A percentile compares a stretch with the other conserved stretches of the same genome.
phyloP scores from a whole-genome alignment of 2,329 filamentous ascomycete genomes.

The Mariannaea sp. region DNA sequence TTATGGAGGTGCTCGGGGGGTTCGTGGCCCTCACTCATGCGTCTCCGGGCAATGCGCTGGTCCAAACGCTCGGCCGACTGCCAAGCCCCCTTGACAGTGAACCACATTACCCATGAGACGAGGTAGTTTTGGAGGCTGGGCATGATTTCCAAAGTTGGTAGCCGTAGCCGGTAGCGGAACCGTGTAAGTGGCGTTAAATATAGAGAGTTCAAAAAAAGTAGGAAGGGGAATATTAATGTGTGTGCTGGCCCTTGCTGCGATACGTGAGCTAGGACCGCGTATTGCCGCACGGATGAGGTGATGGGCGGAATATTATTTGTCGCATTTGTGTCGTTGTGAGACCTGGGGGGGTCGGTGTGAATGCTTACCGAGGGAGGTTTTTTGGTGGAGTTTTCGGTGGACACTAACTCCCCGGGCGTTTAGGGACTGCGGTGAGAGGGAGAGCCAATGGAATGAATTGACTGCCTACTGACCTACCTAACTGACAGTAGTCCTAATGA shows the following conservation, averaged over 20 bases:
- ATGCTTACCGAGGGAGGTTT: slow-evolving; percentile 2
- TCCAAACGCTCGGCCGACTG: slow-evolving; percentile 32
- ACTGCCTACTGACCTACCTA: no score
- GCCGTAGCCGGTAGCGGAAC: not conserved
- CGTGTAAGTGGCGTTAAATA: no score
- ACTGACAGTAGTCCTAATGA: no score
- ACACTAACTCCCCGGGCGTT: no score
- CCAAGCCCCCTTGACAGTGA: slow-evolving; percentile 35
- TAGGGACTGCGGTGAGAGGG: slow-evolving; percentile 17
- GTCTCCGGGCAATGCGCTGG: slow-evolving; percentile 31
- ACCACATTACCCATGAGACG: slow-evolving; percentile 38
- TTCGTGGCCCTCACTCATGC: slow-evolving; percentile 23
- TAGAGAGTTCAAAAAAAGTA: not conserved
- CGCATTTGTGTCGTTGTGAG: not conserved
- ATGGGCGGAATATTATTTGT: not conserved
- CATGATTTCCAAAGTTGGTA: slow-evolving; percentile 26
- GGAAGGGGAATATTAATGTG: no score
- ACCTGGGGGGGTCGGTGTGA: not conserved
- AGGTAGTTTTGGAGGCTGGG: slow-evolving; percentile 36
- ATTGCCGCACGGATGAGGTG: not conserved
- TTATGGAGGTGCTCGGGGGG: slow-evolving; percentile 36
- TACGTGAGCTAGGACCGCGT: not conserved
- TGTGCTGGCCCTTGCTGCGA: no score
- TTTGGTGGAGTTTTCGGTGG: slow-evolving; percentile 10
- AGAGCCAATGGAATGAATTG: not conserved